Percentiles rank a stretch among this genome's conserved stretches.
phyloP scores from a whole-genome alignment of 176 grass and related monocot genomes.

The Oryza meridionalis region DNA sequence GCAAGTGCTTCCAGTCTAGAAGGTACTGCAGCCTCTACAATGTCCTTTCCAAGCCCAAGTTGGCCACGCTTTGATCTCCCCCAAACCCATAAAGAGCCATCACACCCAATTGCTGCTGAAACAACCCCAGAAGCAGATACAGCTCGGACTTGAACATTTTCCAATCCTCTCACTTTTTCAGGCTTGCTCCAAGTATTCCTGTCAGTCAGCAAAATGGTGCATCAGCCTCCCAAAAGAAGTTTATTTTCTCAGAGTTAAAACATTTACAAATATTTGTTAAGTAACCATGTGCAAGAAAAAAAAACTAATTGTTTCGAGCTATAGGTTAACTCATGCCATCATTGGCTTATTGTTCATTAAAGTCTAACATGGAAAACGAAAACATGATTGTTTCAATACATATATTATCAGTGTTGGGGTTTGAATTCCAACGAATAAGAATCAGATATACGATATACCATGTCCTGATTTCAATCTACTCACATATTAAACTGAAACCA shows the following conservation, averaged over 20 bases:
- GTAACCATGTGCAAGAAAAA: background rate
- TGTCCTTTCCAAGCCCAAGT: slow-evolving; percentile 77
- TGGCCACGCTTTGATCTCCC: slow-evolving; percentile 89
- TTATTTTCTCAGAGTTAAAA: background rate
- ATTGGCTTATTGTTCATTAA: background rate
- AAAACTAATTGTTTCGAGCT: background rate
- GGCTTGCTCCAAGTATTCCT: slow-evolving; percentile 81
- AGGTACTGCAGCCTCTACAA: slow-evolving; percentile 53
- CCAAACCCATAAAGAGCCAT: slow-evolving; percentile 91
- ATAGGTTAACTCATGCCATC: slow-evolving; percentile 3
- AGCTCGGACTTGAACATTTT: slow-evolving; percentile 69
- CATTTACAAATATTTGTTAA: background rate
- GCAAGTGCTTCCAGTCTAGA: slow-evolving; percentile 67
- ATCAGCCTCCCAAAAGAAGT: background rate
- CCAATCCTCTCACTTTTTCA: slow-evolving; percentile 71
- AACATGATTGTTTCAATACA: background rate
- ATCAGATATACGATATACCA: background rate
- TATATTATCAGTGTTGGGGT: background rate
- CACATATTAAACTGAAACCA: background rate
- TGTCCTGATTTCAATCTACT: background rate
- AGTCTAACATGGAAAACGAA: background rate
- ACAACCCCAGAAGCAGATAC: slow-evolving; percentile 83
- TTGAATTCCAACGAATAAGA: background rate
- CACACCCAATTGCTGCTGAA: slow-evolving; percentile 70
- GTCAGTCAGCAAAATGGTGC: slow-evolving; percentile 23